Evolutionary conservation across 208 protist genomes (phyloP), one percentile per base, ranked within the genome.

Genomic region (Crithidia acanthocephali): DNA sequence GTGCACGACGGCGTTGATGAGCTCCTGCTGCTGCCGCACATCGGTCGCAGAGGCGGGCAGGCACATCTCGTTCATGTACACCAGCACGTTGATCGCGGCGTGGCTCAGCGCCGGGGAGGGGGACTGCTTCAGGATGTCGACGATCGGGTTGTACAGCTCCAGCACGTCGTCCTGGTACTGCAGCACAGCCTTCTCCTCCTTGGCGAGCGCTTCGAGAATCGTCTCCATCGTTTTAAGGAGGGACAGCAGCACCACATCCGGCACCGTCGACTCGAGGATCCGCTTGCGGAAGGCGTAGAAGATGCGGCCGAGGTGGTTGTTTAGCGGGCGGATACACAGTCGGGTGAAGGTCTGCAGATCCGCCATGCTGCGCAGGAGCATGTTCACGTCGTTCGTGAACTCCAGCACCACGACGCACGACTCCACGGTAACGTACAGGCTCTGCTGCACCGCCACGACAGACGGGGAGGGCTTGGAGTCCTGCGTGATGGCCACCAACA

Each of bases 271-370:
- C 28, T 92, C 87, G 35, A 81, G 52, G 28, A 95, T 53, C 35
- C 81, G 74, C 64, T 86, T 90, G 23, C 78, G 82, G 55, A 94
- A 91, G 11, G 92, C 92, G 62, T 87, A 90, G 71, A 97, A 92
- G 70, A 92, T 93, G 61, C 92, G 90, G 42, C 81, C 62, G 47
- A 97, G 85, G 74, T 93, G 86, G 55, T 57, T 80, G 60, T 66
- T 90, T 23, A 97, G 79, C 13, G 85, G 88, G 37, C 80, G 77
- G 20, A 94, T 84, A 58, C 86, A 85, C 63, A 94, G 86, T 8
- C 80, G 80, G 1, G 90, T 90, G 72, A 95, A 92, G 60, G 86
- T 92, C 68, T 92, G 88, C 58, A 97, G 74, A 68, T 97, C 92
- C 1, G 86, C 85, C 72, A 95, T 85, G 69, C 86, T 85, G 32